Evolutionary conservation across 495 filamentous ascomycete genomes (phyloP).

Genomic region (Tuber umbilicatum): DNA sequence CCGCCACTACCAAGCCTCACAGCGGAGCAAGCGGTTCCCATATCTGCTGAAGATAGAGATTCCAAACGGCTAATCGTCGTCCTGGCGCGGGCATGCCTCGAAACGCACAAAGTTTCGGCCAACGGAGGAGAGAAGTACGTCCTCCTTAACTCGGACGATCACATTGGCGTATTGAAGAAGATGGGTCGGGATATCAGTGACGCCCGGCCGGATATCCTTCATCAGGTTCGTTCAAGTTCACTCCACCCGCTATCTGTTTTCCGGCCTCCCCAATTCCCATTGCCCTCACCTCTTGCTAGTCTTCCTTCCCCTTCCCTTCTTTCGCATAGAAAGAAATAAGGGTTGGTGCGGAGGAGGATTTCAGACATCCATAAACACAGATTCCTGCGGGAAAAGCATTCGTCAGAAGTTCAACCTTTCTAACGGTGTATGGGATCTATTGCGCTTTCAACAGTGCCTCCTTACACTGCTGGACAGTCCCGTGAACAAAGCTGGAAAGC

Average conservation of each 20-base stretch:
- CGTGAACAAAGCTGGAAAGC: constrained; percentile 92
- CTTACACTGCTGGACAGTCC: constrained; percentile 96
- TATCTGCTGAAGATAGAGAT: constrained; percentile 77
- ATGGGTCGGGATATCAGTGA: constrained; percentile 99
- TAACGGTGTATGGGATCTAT: constrained; percentile 14
- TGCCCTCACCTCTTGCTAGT: neutral
- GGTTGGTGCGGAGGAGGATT: constrained; percentile 1
- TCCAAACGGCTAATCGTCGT: constrained; percentile 88
- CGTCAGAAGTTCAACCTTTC: constrained; percentile 31
- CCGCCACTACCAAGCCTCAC: constrained; percentile 87
- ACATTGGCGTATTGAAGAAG: constrained; percentile 98
- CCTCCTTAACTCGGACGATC: constrained; percentile 94
- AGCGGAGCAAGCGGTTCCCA: constrained; percentile 83
- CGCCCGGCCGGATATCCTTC: constrained; percentile 92
- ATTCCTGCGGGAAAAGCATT: neutral
- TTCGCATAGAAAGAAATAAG: neutral
- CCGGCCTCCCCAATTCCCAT: neutral
- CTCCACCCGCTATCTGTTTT: constrained; percentile 6
- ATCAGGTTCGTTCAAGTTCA: constrained; percentile 64
- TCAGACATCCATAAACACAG: neutral
- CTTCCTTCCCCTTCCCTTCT: constrained; percentile 6
- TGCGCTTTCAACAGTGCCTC: constrained; percentile 63
- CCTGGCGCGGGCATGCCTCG: constrained; percentile 91
- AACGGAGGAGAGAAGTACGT: constrained; percentile 88
- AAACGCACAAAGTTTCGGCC: constrained; percentile 80